phyloP scores from a whole-genome alignment of 2,329 filamentous ascomycete species.

The Colletotrichum lini region DNA sequence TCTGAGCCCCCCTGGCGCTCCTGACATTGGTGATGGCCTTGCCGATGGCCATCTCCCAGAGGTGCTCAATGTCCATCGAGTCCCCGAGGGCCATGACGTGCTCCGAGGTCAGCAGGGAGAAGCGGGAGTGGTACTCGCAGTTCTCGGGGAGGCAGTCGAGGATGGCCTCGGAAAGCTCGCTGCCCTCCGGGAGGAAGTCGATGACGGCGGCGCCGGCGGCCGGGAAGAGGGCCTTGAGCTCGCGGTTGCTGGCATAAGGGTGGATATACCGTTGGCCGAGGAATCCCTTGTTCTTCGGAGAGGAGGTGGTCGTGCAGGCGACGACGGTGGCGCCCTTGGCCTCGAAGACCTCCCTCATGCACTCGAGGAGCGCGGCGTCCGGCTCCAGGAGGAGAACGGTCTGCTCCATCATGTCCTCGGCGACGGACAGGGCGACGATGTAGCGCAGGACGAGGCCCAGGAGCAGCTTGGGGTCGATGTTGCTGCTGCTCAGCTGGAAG shows the following conservation, averaged over 20 bases:
- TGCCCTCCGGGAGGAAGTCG: slow-evolving; percentile 50
- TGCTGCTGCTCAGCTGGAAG: slow-evolving; percentile 34
- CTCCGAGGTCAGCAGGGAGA: slow-evolving; percentile 41
- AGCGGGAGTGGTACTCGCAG: slow-evolving; percentile 47
- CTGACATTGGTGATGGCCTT: slow-evolving; percentile 41
- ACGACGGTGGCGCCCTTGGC: slow-evolving; percentile 38
- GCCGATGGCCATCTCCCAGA: slow-evolving; percentile 46
- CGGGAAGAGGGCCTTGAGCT: slow-evolving; percentile 50
- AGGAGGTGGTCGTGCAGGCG: slow-evolving; percentile 45
- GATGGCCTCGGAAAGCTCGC: slow-evolving; percentile 48
- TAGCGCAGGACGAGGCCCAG: slow-evolving; percentile 46
- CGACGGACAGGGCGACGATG: slow-evolving; percentile 44
- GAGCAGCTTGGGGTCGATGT: slow-evolving; percentile 43
- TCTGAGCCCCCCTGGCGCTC: slow-evolving; percentile 4
- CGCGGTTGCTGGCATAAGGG: slow-evolving; percentile 45
- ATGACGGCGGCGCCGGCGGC: slow-evolving; percentile 46
- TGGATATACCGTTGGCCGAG: slow-evolving; percentile 46
- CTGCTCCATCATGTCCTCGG: slow-evolving; percentile 27
- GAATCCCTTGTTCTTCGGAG: neutral
- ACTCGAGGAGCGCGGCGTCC: slow-evolving; percentile 49
- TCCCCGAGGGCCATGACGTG: slow-evolving; percentile 27
- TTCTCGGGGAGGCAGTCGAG: slow-evolving; percentile 45
- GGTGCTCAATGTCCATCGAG: slow-evolving; percentile 23
- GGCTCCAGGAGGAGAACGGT: slow-evolving; percentile 53
- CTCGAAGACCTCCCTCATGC: slow-evolving; percentile 45